Base-by-base conservation (phyloP, 208 protist species). In the Phytomonas sp. region DNA sequence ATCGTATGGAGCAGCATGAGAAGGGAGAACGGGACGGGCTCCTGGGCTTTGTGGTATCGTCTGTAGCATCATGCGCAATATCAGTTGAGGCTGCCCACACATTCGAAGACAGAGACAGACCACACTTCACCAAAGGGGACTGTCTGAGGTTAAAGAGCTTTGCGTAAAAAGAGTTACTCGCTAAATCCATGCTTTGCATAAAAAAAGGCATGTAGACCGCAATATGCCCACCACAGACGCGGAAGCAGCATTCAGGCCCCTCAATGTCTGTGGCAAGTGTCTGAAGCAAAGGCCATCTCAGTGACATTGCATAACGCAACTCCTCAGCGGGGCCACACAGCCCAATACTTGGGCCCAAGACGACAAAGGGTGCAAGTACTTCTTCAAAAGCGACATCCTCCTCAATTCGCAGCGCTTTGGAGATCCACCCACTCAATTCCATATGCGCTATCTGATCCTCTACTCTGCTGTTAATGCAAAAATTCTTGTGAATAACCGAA, bases 151-250 rank as follows among this genome's bases (percentile, higher is more conserved):
- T 46, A 7, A 66, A 46, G 0, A 77, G 61, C 13, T 68, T 72
- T 9, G 68, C 60, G 73, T 73, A 77, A 13, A 73, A 69, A 30
- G 73, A 60, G 8, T 77, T 69, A 11, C 60, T 70, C 34, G 69
- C 26, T 9, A 65, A 40, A 51, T 68, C 64, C 43, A 68, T 26
- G 29, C 62, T 60, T 32, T 70, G 67, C 36, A 53, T 13, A 34
- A 77, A n/a, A 60, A 77, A 77, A 9, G 73, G 73, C 40, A 73
- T 64, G 68, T 77, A 72, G n/a, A 72, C 62, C 53, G 63, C 68
- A 36, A 72, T 17, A 46, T 70, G 31, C 23, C 62, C 69, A 33
- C 69, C 69, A 31, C 43, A 8, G n/a, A 56, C 65, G 34, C 20
- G 3, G 17, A 68, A 17, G n/a, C 26, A 29, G 65, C 34, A 68